Base-by-base conservation (phyloP, 1,139 yeast genomes). In the Magnusiomyces sp. region DNA sequence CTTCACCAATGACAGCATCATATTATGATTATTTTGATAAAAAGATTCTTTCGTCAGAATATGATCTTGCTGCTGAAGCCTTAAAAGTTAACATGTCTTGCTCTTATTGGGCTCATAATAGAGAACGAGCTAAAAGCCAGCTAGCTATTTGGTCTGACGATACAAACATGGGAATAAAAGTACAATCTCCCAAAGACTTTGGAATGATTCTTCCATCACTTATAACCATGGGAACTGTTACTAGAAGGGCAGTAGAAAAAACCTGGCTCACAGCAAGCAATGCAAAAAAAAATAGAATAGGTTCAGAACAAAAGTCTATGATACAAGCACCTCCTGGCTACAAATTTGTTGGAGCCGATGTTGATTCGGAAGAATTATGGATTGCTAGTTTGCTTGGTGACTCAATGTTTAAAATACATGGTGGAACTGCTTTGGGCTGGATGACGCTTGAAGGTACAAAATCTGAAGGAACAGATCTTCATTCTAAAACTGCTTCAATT, bases 201-300 rank as follows among this genome's bases (percentile, higher is more conserved):
- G 96, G 95, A 0, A 73, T 90, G 49, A 92, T 94, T 31, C 62
- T 94, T 16, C 99, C 99, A 0, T 79, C 80, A 48, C 72, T 90
- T 46, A 75, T 88, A 14, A 78, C 96, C 1, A 94, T 92, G 97
- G 99, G 99, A 0, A 94, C 99, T 0, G 81, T 94, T 10, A 94
- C 99, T 0, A 73, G 98, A 58, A 74, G 99, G 55, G 97, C 98
- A 1, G 96, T 95, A 1, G 99, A 94, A 66, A 89, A 87, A 56
- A 88, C 97, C 0, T 92, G 99, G 99, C 70, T 94, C 38, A 92
- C 98, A 0, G 98, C 98, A 0, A 86, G 97, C 1, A 94, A 94
- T 67, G 95, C 96, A 1, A 94, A 94, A 61, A 72, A 72, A 57
- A 78, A 79, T 49, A 71, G 97, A 54, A 80, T 94, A 46, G 99